Base-by-base conservation (phyloP, 108 stramenopile species). In the Nitzschia palea region DNA sequence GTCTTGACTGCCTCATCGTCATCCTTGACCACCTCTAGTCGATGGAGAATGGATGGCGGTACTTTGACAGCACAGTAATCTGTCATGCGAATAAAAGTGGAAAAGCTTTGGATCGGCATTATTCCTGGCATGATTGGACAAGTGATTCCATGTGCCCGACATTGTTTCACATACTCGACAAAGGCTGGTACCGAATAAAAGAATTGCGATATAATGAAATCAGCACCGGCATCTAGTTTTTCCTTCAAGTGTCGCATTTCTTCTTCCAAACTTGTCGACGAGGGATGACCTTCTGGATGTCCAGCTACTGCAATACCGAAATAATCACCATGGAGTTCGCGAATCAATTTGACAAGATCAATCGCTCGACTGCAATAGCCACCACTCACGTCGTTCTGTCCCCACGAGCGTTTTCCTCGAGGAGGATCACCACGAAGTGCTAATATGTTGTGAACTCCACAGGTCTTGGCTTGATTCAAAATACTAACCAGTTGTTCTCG, bases 381-480 rank as follows among this genome's bases (percentile, higher is more conserved):
- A 5, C 84, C 84, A 68, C 80, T 82, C 29, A 83, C 78, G 65
- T 87, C 88, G 23, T 74, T 65, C 23, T 55, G 71, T 52, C 67
- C 45, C 96, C 97, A 97, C 23, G 70, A 34, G 28, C 85, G 81
- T 52, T 92, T 92, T 0, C 94, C 95, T 32, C 55, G 63, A 4
- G 96, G 96, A 18, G 98, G 97, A 88, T 99, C 98, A 26, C 98
- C 98, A 22, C 98, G 80, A 29, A 99, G 62, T 14, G 95, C 96
- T 43, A 97, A 65, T 44, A 99, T 93, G 70, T 99, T 99, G 17
- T 76, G 71, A 27, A 98, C 74, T 23, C 96, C 96, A 32, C 57
- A 64, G 5, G 60, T 44, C 61, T 84, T 87, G 55, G 88, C 91
- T 55, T 78, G 74, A 10, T 70, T 20, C 53, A 95, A 74, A 25